These are phyloP conservation scores for Gynochthodes officinalis DNA, from an alignment of 257 asterid species.

Conservation along the genomic window DNA sequence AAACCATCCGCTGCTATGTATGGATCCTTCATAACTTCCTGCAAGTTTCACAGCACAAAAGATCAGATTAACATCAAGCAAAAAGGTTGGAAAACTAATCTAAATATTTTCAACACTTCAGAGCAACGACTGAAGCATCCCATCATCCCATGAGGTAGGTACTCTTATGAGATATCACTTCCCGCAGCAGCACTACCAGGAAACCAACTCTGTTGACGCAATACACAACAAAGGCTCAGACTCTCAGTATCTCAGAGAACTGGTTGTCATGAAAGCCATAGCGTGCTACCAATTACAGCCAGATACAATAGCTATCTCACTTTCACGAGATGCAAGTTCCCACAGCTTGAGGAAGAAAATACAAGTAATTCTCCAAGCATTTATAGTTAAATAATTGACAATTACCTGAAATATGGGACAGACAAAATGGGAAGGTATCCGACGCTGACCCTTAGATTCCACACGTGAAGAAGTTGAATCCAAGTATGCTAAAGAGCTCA, in stretches of 20 bases:
- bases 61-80: background rate
- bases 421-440: conserved; percentile 70
- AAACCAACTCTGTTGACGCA: no score
- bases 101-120: background rate
- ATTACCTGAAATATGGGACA: conserved; percentile 91
- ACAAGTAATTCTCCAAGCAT: background rate
- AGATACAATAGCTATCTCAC: background rate
- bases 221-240: no score
- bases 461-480: conserved; percentile 30
- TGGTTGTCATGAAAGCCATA: no score
- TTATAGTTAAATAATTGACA: background rate
- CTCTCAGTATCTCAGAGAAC: no score
- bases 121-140: background rate
- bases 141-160: no score
- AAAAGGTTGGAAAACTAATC: background rate
- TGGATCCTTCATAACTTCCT: conserved; percentile 96
- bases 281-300: no score
- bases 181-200: no score
- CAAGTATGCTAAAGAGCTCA: conserved; percentile 24
- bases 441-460: conserved; percentile 44
- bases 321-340: background rate
- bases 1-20: conserved; percentile 87
- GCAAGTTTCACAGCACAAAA: conserved; percentile 17
- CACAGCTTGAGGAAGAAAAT: background rate
- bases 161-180: no score